A percentile compares a stretch with the other conserved stretches of the same genome.
Evolutionary conservation across 1,284 basidiomycete species (phyloP).

Genomic region (Amylostereum areolatum): DNA sequence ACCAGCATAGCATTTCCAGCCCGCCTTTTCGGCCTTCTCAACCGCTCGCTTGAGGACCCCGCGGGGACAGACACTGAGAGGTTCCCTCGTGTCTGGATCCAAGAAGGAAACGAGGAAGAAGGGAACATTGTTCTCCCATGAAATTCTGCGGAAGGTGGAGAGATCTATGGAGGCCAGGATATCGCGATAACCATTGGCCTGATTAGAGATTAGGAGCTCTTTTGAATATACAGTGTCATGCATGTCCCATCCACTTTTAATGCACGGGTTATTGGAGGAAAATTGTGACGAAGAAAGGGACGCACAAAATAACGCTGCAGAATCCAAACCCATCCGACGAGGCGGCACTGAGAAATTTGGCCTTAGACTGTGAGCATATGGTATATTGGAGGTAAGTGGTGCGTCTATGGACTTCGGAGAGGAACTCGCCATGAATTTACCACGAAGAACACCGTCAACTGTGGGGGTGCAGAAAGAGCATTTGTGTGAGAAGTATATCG

Average conservation of each 20-base stretch:
- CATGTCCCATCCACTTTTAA: constrained; percentile 76
- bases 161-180: constrained; percentile 82
- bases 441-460: constrained; percentile 92
- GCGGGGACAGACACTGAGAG: constrained; percentile 81
- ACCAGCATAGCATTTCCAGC: constrained; percentile 68
- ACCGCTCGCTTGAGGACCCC: constrained; percentile 67
- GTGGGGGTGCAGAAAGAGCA: constrained; percentile 7
- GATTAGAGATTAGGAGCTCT: constrained; percentile 88
- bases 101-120: constrained; percentile 92
- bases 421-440: constrained; percentile 80
- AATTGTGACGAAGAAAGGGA: constrained; percentile 2
- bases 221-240: constrained; percentile 79
- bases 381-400: not conserved
- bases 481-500: constrained; percentile 2
- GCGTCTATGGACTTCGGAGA: not conserved
- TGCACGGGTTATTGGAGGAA: constrained; percentile 2
- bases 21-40: constrained; percentile 40
- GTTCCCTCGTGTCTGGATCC: constrained; percentile 75
- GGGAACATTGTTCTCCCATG: constrained; percentile 89
- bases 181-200: constrained; percentile 87
- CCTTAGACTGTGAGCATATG: constrained; percentile 56
- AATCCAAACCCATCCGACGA: constrained; percentile 85
- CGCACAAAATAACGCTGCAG: constrained; percentile 85
- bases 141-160: constrained; percentile 79
- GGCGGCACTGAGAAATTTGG: constrained; percentile 87